A percentile compares a stretch with the other conserved stretches of the same genome.
These are phyloP conservation scores for Lichtheimia hyalospora DNA, from an alignment of 371 early-diverging fungal genomes.

Conservation along the genomic window DNA sequence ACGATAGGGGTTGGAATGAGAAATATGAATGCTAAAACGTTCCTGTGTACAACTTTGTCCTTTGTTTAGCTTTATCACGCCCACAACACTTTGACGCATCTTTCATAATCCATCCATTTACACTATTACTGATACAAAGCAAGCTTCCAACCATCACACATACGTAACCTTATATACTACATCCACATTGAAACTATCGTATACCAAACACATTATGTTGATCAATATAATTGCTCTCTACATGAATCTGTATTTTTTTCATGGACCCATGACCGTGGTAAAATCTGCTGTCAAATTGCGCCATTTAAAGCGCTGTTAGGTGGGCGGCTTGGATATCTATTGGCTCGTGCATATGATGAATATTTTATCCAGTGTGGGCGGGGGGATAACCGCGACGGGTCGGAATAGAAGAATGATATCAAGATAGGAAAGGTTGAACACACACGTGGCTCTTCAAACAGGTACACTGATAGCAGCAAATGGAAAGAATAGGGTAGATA, in stretches of 20 bases:
- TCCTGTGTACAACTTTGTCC: too few species aligned
- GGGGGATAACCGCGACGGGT: too few species aligned
- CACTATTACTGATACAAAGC: background rate
- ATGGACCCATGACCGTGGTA: background rate
- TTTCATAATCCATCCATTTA: background rate
- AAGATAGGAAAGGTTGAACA: background rate
- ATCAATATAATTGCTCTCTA: too few species aligned
- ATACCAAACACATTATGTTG: background rate
- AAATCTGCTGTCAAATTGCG: background rate
- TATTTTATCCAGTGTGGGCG: too few species aligned
- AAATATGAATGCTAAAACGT: background rate
- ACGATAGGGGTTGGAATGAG: background rate
- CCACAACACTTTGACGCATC: background rate
- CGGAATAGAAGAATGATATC: background rate
- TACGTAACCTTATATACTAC: background rate
- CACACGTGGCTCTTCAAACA: background rate
- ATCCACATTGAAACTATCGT: background rate
- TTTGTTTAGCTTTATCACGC: background rate
- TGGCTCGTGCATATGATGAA: too few species aligned
- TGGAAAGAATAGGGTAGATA: too few species aligned
- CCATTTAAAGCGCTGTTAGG: background rate
- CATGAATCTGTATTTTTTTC: background rate
- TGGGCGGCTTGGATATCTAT: too few species aligned
- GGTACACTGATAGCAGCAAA: background rate
- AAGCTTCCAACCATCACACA: background rate